phyloP scores from a whole-genome alignment of 352 stramenopile genomes.

The Globisporangium megalacanthum region DNA sequence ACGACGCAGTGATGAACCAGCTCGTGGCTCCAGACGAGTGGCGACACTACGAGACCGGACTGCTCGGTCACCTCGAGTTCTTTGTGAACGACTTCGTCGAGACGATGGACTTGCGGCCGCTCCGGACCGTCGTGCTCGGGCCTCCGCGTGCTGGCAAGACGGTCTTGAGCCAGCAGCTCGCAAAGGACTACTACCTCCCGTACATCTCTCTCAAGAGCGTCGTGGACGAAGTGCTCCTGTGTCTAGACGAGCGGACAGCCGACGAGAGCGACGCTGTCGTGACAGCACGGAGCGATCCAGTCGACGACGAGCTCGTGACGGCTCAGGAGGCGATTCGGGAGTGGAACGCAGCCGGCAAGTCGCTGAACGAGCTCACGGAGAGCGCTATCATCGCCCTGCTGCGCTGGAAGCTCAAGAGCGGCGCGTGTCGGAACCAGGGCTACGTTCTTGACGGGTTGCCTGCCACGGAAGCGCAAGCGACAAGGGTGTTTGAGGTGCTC shows the following conservation, averaged over 20 bases:
- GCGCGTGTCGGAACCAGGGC: constrained; percentile 70
- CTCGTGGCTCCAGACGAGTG: constrained; percentile 62
- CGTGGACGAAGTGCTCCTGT: constrained; percentile 36
- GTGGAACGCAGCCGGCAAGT: constrained; percentile 20
- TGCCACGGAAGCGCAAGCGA: constrained; percentile 36
- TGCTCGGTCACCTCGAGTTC: constrained; percentile 56
- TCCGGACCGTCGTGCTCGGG: constrained; percentile 66
- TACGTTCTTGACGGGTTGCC: constrained; percentile 78
- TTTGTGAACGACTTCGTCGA: constrained; percentile 74
- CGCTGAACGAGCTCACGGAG: constrained; percentile 26
- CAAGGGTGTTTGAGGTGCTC: constrained; percentile 34
- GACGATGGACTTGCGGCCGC: constrained; percentile 65
- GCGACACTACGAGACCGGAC: constrained; percentile 48
- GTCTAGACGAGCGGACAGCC: constrained; percentile 4
- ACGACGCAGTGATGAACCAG: constrained; percentile 37
- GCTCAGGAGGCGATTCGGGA: constrained; percentile 33
- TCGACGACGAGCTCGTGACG: constrained; percentile 31
- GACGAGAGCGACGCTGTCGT: constrained; percentile 1
- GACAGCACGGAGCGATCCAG: constrained; percentile 1
- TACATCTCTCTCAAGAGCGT: constrained; percentile 46
- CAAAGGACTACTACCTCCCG: constrained; percentile 68
- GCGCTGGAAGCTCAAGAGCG: constrained; percentile 57
- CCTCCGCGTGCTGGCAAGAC: constrained; percentile 69
- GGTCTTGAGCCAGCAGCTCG: constrained; percentile 38
- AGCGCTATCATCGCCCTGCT: constrained; percentile 37